Percentiles rank a stretch among this genome's conserved stretches.
Conservation (phyloP, 441 rosid species). For the Gossypium aridum region DNA sequence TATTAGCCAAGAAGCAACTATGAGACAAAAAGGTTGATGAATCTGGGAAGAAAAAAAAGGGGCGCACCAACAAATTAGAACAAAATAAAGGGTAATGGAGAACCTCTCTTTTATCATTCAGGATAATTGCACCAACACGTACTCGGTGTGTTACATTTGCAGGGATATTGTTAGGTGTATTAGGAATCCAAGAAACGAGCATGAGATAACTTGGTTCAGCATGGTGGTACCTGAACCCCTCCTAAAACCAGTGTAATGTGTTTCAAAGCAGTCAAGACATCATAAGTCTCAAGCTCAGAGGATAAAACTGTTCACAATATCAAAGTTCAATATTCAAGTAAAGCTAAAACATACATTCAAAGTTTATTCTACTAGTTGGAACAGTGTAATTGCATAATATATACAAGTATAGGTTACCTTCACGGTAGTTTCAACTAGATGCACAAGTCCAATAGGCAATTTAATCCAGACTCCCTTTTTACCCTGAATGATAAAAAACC, state of each 20-base stretch:
- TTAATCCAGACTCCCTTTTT: constrained; percentile 83
- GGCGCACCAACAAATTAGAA: not conserved
- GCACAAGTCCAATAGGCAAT: constrained; percentile 57
- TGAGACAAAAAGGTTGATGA: not conserved
- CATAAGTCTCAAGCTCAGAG: not conserved
- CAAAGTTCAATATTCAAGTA: not conserved
- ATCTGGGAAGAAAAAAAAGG: not conserved
- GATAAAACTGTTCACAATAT: not conserved
- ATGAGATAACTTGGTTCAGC: constrained; percentile 78
- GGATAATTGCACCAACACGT: constrained; percentile 62
- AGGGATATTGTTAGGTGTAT: constrained; percentile 57
- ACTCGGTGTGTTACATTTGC: constrained; percentile 79
- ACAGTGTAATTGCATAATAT: not conserved
- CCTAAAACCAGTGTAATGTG: constrained; percentile 31
- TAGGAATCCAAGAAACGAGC: constrained; percentile 88
- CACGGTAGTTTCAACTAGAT: constrained; percentile 71
- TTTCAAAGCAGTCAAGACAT: not conserved
- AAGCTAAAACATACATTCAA: not conserved
- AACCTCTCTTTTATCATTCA: constrained; percentile 75
- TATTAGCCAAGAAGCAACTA: constrained; percentile 20
- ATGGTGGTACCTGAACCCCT: constrained; percentile 79
- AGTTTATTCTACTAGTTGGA: not conserved
- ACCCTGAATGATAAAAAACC: constrained; percentile 36
- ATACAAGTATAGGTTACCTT: constrained; percentile 31
- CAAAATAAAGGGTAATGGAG: constrained; percentile 12